Percentiles rank a stretch among this genome's conserved stretches.
These are phyloP conservation scores for Fusarium sp. DNA, from an alignment of 2,329 filamentous ascomycete genomes.

Conservation along the genomic window DNA sequence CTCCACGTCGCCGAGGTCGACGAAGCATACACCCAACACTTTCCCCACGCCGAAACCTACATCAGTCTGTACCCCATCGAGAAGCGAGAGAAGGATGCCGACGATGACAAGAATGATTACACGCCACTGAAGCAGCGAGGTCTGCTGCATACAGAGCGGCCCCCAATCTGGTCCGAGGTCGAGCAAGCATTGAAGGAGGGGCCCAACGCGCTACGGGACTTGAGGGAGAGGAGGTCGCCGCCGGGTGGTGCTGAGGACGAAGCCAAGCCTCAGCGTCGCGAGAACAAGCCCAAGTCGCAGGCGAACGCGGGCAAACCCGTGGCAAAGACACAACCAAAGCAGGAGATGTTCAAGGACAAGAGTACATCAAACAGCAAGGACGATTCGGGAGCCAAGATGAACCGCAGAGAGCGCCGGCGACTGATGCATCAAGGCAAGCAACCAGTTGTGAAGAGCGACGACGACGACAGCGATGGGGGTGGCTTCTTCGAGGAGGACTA, in stretches of 20 bases:
- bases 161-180: constrained; percentile 75
- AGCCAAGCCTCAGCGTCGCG: constrained; percentile 20
- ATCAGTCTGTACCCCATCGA: constrained; percentile 67
- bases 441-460: constrained; percentile 50
- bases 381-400: constrained; percentile 44
- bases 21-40: constrained; percentile 78
- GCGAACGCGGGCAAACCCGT: constrained; percentile 29
- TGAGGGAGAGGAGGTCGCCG: constrained; percentile 63
- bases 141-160: constrained; percentile 58
- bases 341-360: constrained; percentile 33
- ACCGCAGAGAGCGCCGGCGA: constrained; percentile 50
- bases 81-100: constrained; percentile 48
- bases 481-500: constrained; percentile 65
- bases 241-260: constrained; percentile 22
- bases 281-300: constrained; percentile 30
- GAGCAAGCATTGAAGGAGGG: constrained; percentile 72
- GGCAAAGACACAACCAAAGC: constrained; percentile 32
- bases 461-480: constrained; percentile 63
- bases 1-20: constrained; percentile 79
- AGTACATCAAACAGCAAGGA: constrained; percentile 22
- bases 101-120: constrained; percentile 48
- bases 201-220: constrained; percentile 58
- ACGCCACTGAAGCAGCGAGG: constrained; percentile 54
- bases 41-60: constrained; percentile 77
- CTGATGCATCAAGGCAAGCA: constrained; percentile 49